Base-by-base conservation (phyloP, 805 yeast species). In the Wickerhamomyces xylosicus region DNA sequence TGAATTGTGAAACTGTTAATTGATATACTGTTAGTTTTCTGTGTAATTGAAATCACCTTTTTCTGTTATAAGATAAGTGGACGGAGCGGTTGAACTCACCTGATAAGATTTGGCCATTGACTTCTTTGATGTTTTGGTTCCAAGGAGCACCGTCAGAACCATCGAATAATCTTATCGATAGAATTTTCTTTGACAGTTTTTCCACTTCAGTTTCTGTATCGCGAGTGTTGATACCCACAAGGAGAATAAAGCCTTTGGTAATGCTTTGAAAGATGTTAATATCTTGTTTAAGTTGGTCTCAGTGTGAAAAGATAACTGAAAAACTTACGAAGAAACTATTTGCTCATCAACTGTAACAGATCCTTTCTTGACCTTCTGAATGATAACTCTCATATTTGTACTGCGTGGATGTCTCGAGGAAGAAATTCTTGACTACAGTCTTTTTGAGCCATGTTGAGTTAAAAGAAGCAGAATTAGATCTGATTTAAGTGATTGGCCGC, bases 361-460 rank as follows among this genome's bases (percentile, higher is more conserved):
- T 0, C 97, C 97, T 35, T 72, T 69, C 44, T 82, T 84, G 6
- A 90, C 97, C 53, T 84, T 77, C 56, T 92, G 98, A 27, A 92
- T 74, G 1, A 92, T 95, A 3, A 89, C 85, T 57, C 78, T 80
- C 98, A 90, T 90, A 16, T 13, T 32, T n/a, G n/a, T n/a, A n/a
- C n/a, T n/a, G n/a, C n/a, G n/a, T n/a, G n/a, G n/a, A n/a, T n/a
- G n/a, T n/a, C n/a, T n/a, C n/a, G n/a, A n/a, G n/a, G n/a, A n/a
- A n/a, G n/a, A n/a, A n/a, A n/a, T n/a, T n/a, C n/a, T n/a, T n/a
- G n/a, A n/a, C n/a, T n/a, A n/a, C n/a, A n/a, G n/a, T n/a, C n/a
- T n/a, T n/a, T n/a, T n/a, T n/a, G n/a, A n/a, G n/a, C n/a, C n/a
- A n/a, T n/a, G n/a, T n/a, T n/a, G n/a, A n/a, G n/a, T n/a, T n/a